Percentiles rank a stretch among this genome's conserved stretches.
Conservation (phyloP, 1,139 yeast genomes). For the Blastobotrys petasosporus region DNA sequence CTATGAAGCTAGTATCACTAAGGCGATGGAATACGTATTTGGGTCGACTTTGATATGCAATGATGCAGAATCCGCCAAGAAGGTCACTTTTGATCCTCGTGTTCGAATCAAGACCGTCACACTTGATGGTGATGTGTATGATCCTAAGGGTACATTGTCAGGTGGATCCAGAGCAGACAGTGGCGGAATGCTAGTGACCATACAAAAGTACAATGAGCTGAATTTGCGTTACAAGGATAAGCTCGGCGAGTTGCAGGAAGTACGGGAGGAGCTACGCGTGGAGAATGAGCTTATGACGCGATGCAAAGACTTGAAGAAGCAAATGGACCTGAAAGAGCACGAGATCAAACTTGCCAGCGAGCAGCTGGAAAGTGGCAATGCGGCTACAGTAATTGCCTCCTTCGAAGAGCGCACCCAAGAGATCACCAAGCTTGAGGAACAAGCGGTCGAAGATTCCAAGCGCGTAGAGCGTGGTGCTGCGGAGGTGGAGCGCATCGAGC, state of each 20-base stretch:
- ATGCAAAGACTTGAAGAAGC: slow-evolving; percentile 58
- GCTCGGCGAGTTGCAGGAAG: slow-evolving; percentile 38
- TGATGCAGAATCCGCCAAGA: slow-evolving; percentile 83
- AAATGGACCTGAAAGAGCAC: slow-evolving; percentile 59
- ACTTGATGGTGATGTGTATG: slow-evolving; percentile 87
- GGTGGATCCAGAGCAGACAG: slow-evolving; percentile 63
- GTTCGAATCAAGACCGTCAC: slow-evolving; percentile 86
- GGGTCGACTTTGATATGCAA: slow-evolving; percentile 82
- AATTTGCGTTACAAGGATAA: slow-evolving; percentile 39
- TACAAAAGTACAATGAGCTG: slow-evolving; percentile 62
- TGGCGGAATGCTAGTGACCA: slow-evolving; percentile 52
- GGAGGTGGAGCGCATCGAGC: slow-evolving; percentile 56
- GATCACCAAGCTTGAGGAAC: slow-evolving; percentile 41
- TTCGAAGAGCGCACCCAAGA: slow-evolving; percentile 46
- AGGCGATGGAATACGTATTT: slow-evolving; percentile 89
- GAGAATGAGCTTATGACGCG: slow-evolving; percentile 45
- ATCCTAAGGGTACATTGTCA: slow-evolving; percentile 91
- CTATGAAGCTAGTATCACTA: slow-evolving; percentile 60
- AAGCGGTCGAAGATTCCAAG: slow-evolving; percentile 36
- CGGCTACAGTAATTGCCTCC: slow-evolving; percentile 48
- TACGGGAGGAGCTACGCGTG: slow-evolving; percentile 41
- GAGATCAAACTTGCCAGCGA: slow-evolving; percentile 58
- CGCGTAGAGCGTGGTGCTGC: slow-evolving; percentile 28
- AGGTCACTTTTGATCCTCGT: slow-evolving; percentile 77
- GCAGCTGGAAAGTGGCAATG: slow-evolving; percentile 56